phyloP scores from a whole-genome alignment of 139 green algal genomes.

The Pleodorina starrii region DNA sequence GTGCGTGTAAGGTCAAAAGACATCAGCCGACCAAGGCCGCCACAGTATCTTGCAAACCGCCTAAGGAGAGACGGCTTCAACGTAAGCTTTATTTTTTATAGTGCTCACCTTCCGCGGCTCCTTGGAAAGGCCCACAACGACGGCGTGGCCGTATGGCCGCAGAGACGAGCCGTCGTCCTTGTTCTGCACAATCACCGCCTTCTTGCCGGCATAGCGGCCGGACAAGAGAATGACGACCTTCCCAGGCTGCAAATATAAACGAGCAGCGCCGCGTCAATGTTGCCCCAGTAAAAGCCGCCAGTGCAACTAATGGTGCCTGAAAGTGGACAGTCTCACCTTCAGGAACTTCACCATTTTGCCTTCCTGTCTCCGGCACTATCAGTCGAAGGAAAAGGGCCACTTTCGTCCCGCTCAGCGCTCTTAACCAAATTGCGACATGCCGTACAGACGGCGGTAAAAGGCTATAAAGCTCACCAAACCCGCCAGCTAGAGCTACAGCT shows the following conservation, averaged over 20 bases:
- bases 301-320: neutral
- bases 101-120: slow-evolving; percentile 94
- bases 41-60: too few species aligned
- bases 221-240: slow-evolving; percentile 94
- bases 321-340: slow-evolving; percentile 64
- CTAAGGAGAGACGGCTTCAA: too few species aligned
- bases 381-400: slow-evolving; percentile 29
- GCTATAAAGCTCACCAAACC: too few species aligned
- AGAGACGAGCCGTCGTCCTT: slow-evolving; percentile 93
- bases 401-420: too few species aligned
- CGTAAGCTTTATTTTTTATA: too few species aligned
- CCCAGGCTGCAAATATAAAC: slow-evolving; percentile 64
- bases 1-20: neutral
- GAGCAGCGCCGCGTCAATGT: neutral
- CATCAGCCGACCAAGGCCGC: slow-evolving; percentile 31
- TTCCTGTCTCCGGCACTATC: neutral
- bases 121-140: slow-evolving; percentile 94
- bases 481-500: too few species aligned
- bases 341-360: slow-evolving; percentile 88
- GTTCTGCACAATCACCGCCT: slow-evolving; percentile 99
- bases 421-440: too few species aligned
- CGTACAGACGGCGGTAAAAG: too few species aligned
- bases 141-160: slow-evolving; percentile 94
- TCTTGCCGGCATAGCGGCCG: slow-evolving; percentile 91
- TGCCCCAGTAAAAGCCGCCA: neutral